Percentiles rank a stretch among this genome's conserved stretches.
phyloP scores from a whole-genome alignment of 2,329 filamentous ascomycete genomes.

The Ceratocystis destructans region DNA sequence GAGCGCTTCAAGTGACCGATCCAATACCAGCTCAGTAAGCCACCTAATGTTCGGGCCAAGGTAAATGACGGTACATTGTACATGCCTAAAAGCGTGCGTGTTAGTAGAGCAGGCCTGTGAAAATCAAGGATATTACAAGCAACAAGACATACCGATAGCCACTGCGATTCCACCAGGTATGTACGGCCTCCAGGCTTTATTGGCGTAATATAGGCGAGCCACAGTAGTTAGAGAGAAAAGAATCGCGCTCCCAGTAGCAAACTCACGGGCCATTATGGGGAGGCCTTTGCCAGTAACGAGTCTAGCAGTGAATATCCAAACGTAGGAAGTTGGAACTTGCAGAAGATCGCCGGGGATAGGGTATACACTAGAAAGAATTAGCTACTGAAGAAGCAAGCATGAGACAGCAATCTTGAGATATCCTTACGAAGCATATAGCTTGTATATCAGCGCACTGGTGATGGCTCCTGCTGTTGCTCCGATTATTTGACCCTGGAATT shows the following conservation, averaged over 20 bases:
- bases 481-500: constrained; percentile 94
- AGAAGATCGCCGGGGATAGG: constrained; percentile 78
- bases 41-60: constrained; percentile 71
- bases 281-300: constrained; percentile 84
- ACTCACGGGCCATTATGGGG: constrained; percentile 69
- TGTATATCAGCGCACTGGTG: constrained; percentile 74
- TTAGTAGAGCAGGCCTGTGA: neutral
- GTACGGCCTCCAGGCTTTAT: constrained; percentile 54
- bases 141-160: constrained; percentile 52
- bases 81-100: constrained; percentile 47
- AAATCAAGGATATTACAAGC: neutral
- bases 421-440: constrained; percentile 57
- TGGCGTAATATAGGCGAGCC: constrained; percentile 46
- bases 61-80: constrained; percentile 97
- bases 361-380: constrained; percentile 51
- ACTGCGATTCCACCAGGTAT: constrained; percentile 92
- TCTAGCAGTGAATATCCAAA: constrained; percentile 94
- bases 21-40: constrained; percentile 66
- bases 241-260: constrained; percentile 58
- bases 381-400: constrained; percentile 18
- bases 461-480: constrained; percentile 77
- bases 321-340: constrained; percentile 84
- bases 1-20: constrained; percentile 35
- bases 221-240: constrained; percentile 62
- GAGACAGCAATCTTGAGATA: too few relatives aligned